A percentile compares a stretch with the other conserved stretches of the same genome.
These are phyloP conservation scores for Geoglossum glabrum DNA, from an alignment of 495 filamentous ascomycete species.

Conservation along the genomic window DNA sequence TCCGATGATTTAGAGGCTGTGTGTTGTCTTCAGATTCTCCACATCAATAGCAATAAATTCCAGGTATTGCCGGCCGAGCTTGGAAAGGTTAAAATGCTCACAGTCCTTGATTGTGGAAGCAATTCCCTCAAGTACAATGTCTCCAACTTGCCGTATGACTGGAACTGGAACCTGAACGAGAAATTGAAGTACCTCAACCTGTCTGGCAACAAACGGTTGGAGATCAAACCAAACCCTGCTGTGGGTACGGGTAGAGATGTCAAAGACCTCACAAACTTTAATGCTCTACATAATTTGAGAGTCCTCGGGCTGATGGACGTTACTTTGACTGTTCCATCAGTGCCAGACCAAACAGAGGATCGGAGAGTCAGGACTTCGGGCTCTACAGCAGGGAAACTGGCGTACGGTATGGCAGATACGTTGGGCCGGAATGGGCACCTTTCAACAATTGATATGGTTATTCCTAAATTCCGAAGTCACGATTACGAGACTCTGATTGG, in stretches of 20 bases:
- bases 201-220: conserved; percentile 88
- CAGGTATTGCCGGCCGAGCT: conserved; percentile 91
- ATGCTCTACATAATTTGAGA: conserved; percentile 61
- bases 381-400: conserved; percentile 64
- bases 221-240: conserved; percentile 68
- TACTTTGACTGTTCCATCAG: conserved; percentile 74
- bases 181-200: conserved; percentile 90
- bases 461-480: conserved; percentile 78
- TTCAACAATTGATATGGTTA: conserved; percentile 93
- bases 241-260: conserved; percentile 27
- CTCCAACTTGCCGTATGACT: conserved; percentile 97
- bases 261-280: conserved; percentile 80
- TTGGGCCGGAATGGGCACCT: conserved; percentile 82
- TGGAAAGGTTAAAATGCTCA: conserved; percentile 74
- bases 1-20: conserved; percentile 88
- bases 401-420: conserved; percentile 97
- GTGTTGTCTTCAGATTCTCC: conserved; percentile 64
- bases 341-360: conserved; percentile 89
- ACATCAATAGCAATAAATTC: conserved; percentile 95
- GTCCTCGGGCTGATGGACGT: conserved; percentile 96
- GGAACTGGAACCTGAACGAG: conserved; percentile 99
- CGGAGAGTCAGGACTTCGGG: conserved; percentile 90
- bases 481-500: conserved; percentile 80
- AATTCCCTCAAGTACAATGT: conserved; percentile 98
- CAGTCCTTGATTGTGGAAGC: conserved; percentile 84